Conservation (phyloP, 805 yeast species). For the Schwanniomyces yamadae region DNA sequence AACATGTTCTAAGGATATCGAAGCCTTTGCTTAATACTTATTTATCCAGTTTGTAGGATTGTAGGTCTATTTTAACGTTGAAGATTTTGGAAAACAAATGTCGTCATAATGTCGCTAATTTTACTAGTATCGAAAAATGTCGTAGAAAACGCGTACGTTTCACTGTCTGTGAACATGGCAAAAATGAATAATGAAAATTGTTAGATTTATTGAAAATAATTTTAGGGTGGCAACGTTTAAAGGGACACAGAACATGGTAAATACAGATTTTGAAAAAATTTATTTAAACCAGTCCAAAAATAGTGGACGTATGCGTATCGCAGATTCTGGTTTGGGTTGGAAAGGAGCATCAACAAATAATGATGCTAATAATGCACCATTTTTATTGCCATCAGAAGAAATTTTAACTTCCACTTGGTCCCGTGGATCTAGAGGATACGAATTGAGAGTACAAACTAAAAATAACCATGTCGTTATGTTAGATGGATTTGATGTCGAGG, state of each 20-base stretch:
- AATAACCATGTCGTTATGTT: slow-evolving; percentile 80
- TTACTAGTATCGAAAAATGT: too few relatives aligned
- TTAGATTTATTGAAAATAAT: too few relatives aligned
- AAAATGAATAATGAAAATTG: too few relatives aligned
- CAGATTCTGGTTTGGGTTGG: slow-evolving; percentile 98
- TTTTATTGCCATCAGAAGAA: slow-evolving; percentile 83
- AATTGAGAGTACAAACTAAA: slow-evolving; percentile 84
- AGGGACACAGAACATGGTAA: slow-evolving; percentile 35
- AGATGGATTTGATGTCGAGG: slow-evolving; percentile 90
- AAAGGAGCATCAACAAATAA: slow-evolving; percentile 50
- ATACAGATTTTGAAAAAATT: slow-evolving; percentile 85
- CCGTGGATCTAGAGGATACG: slow-evolving; percentile 89
- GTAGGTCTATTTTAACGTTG: too few relatives aligned
- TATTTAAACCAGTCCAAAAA: slow-evolving; percentile 82
- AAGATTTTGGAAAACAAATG: too few relatives aligned
- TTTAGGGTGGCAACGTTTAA: too few relatives aligned
- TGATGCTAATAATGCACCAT: slow-evolving; percentile 59
- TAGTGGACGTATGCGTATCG: slow-evolving; percentile 89
- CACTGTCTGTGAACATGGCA: too few relatives aligned
- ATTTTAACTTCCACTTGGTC: slow-evolving; percentile 83
- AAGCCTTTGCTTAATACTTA: too few relatives aligned
- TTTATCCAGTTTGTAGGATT: too few relatives aligned
- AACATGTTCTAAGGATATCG: too few relatives aligned
- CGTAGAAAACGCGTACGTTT: too few relatives aligned
- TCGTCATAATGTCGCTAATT: too few relatives aligned